Evolutionary conservation across 441 rosid species (phyloP), one percentile per base, ranked within the genome.

Genomic region (Erodium moschatum): DNA sequence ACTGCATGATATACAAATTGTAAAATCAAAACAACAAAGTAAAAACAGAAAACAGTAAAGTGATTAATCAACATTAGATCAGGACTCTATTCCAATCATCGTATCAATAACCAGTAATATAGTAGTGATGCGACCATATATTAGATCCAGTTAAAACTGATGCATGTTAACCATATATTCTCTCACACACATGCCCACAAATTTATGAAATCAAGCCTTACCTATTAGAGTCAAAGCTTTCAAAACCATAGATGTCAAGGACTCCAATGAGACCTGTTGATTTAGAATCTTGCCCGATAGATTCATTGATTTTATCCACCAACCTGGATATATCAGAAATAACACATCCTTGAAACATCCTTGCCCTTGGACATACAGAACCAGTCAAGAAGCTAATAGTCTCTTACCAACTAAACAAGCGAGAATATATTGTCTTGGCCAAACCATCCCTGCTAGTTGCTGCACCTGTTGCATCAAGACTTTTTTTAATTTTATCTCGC

Each of bases 181-280:
- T 56, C 24, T 56, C 62, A 16, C 27, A 18, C 19, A 58, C 40
- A 35, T 35, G 40, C 40, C 40, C 27, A 58, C 31, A 20, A 10
- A 11, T 19, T 58, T 58, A 8, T 58, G 62, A 1, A 19, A 19
- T 58, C 27, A 20, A 20, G 63, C 13, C 19, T 66, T 80, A 87
- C 98, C 98, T 93, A 65, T 91, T 93, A 44, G 87, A 72, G 82
- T 93, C 88, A 67, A 93, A 93, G 85, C 98, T 91, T 81, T 91
- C 98, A 68, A 93, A 93, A 70, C 98, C 98, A 12, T 91, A 93
- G 48, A 93, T 91, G 65, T 90, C 97, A 35, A 90, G 86, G 68
- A 90, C 95, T 46, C 95, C 97, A 70, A 90, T 90, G 65, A 90
- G 82, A 68, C 80, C 83, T 77, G 78, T 90, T 12, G 97, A 90